Conservation (phyloP, 108 stramenopile genomes). For the Chaetoceros tenuissimus region DNA sequence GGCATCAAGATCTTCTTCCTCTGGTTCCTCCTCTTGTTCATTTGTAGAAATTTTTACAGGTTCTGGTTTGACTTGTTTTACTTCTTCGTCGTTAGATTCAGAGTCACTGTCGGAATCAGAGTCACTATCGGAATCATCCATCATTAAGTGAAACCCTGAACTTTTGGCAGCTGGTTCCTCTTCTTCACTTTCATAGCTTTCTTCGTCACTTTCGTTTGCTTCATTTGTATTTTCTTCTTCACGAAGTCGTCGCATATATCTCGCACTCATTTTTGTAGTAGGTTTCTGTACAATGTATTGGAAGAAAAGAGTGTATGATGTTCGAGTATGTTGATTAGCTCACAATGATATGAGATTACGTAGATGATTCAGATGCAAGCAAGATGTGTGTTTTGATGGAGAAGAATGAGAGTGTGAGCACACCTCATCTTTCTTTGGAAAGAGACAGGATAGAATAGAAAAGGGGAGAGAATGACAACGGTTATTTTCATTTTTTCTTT, state of each 20-base stretch:
- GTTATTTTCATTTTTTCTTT: no score
- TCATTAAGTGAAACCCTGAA: background rate
- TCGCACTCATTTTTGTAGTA: conserved; percentile 76
- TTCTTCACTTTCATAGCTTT: conserved; percentile 16
- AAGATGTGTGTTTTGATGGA: no score
- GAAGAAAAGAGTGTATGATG: no score
- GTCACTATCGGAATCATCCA: background rate
- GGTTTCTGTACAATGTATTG: no score
- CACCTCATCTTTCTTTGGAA: no score
- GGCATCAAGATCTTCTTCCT: conserved; percentile 40
- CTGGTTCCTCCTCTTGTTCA: conserved; percentile 11
- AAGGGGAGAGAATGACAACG: no score
- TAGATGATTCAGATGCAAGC: no score
- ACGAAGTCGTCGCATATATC: conserved; percentile 54
- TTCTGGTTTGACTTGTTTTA: background rate
- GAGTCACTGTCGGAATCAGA: background rate
- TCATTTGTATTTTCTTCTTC: conserved; percentile 32
- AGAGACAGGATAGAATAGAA: no score
- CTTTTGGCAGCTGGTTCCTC: conserved; percentile 2
- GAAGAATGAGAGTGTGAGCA: no score
- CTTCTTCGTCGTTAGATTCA: background rate
- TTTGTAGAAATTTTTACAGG: background rate
- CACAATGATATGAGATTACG: no score
- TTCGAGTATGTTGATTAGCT: no score
- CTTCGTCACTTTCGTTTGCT: background rate